These are phyloP conservation scores for Anisodus acutangulus DNA, from an alignment of 257 asterid genomes.

Conservation along the genomic window DNA sequence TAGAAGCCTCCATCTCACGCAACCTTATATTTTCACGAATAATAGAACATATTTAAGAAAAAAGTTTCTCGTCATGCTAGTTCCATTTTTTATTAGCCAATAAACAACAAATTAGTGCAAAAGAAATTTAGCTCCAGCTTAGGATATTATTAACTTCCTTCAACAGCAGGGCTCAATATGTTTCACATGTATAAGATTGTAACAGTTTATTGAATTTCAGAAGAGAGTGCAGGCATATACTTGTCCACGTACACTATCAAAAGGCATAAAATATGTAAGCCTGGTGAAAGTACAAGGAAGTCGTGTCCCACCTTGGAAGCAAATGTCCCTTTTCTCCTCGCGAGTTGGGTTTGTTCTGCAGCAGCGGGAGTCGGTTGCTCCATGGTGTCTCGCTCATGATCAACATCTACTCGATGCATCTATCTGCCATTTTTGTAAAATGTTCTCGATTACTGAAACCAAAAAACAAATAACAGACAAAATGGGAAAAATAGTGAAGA, in stretches of 20 bases:
- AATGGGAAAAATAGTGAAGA: neutral
- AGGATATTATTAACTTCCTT: constrained; percentile 7
- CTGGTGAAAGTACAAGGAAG: constrained; percentile 22
- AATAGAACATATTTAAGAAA: neutral
- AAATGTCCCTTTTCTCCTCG: constrained; percentile 37
- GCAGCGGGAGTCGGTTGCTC: constrained; percentile 42
- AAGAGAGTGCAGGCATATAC: constrained; percentile 13
- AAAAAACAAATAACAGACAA: neutral
- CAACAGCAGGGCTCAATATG: neutral
- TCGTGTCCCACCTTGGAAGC: constrained; percentile 51
- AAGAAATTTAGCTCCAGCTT: constrained; percentile 19
- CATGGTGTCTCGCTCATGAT: constrained; percentile 49
- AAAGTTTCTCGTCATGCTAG: neutral
- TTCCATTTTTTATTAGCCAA: constrained; percentile 17
- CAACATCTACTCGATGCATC: constrained; percentile 58
- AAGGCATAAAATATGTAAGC: constrained; percentile 20
- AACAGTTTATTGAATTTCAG: constrained; percentile 6
- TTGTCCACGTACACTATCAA: neutral
- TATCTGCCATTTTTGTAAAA: constrained; percentile 45
- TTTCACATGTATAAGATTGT: neutral
- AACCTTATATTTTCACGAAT: neutral
- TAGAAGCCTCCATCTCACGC: neutral
- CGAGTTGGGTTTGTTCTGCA: constrained; percentile 36
- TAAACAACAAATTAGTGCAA: constrained; percentile 2
- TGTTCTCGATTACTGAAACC: neutral